phyloP scores from a whole-genome alignment of 2,329 filamentous ascomycete genomes.

The Helicocarpus griseus region DNA sequence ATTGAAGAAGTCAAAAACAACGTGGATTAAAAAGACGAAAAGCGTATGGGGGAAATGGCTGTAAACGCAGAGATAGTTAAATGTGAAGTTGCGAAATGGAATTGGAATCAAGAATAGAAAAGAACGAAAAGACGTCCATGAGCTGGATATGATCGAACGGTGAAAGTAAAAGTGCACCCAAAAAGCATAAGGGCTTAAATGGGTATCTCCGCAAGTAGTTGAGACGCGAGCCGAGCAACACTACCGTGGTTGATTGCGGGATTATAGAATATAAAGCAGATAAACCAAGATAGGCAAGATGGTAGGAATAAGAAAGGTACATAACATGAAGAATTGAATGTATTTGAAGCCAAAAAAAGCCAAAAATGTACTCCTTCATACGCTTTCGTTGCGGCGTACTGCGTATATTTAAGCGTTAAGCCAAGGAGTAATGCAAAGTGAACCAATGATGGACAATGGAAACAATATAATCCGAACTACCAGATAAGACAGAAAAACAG shows the following conservation, averaged over 20 bases:
- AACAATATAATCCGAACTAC: not conserved
- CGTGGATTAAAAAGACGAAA: too few relatives aligned
- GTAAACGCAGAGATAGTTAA: too few relatives aligned
- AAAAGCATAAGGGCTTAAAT: too few relatives aligned
- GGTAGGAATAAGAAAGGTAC: not conserved
- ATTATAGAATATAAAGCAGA: not conserved
- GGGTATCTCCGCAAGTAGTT: too few relatives aligned
- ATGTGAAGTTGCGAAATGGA: too few relatives aligned
- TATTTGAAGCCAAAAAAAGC: not conserved
- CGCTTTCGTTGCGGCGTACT: not conserved
- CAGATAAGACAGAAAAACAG: not conserved
- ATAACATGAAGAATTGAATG: not conserved
- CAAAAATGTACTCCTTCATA: not conserved
- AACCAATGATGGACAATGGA: not conserved
- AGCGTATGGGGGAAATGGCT: too few relatives aligned
- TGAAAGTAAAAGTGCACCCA: too few relatives aligned
- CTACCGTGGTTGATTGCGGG: not conserved
- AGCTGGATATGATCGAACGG: too few relatives aligned
- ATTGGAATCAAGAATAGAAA: too few relatives aligned
- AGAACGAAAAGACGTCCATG: too few relatives aligned
- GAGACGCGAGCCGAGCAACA: too few relatives aligned
- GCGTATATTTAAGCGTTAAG: not conserved
- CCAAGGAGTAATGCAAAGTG: not conserved
- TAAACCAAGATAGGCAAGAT: not conserved
- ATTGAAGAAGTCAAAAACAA: too few relatives aligned